Conservation (phyloP, 345 rosid species). For the Viola odorata region DNA sequence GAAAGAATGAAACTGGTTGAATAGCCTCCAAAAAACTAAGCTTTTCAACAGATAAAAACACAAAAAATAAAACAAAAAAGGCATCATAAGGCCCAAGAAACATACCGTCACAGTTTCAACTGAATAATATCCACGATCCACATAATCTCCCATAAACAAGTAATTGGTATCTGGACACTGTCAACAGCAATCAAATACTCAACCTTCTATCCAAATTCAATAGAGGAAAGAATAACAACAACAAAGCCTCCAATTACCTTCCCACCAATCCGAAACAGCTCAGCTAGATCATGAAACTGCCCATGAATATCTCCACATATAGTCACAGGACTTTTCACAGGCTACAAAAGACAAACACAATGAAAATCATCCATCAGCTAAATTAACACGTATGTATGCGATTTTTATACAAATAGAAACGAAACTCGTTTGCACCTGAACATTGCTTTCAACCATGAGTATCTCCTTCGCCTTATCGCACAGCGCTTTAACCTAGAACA, state of each 20-base stretch:
- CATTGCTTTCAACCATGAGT: slow-evolving; percentile 96
- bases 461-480: slow-evolving; percentile 98
- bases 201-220: too few species aligned
- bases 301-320: slow-evolving; percentile 97
- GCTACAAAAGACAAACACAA: slow-evolving; percentile 31
- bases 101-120: slow-evolving; percentile 91
- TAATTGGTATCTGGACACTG: slow-evolving; percentile 97
- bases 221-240: too few species aligned
- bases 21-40: background rate
- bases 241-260: slow-evolving; percentile 41
- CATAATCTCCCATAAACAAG: slow-evolving; percentile 96
- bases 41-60: background rate
- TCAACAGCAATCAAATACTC: background rate
- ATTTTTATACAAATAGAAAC: background rate
- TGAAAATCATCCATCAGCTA: background rate
- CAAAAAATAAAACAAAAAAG: too few species aligned
- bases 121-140: slow-evolving; percentile 94
- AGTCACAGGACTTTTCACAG: slow-evolving; percentile 92
- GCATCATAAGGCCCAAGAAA: background rate
- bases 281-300: slow-evolving; percentile 98
- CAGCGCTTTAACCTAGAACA: slow-evolving; percentile 63
- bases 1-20: background rate
- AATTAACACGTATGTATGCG: background rate
- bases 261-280: slow-evolving; percentile 94
- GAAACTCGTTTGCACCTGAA: slow-evolving; percentile 55